phyloP scores from a whole-genome alignment of 1,284 basidiomycete genomes.

The Clitocybe nebularis region DNA sequence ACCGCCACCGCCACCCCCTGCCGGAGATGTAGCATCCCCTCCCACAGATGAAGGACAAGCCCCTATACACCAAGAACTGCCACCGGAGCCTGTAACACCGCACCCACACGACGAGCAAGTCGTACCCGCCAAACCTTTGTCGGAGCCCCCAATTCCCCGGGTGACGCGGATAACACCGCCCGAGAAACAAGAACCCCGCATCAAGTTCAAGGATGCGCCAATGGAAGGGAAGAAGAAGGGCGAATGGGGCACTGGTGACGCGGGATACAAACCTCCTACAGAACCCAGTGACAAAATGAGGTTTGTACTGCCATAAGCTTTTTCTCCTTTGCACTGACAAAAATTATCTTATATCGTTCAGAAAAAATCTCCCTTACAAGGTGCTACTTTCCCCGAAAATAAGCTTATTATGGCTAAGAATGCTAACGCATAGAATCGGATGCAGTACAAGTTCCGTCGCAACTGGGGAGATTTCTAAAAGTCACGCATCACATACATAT shows the following conservation, averaged over 20 bases:
- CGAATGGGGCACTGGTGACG: slow-evolving; percentile 70
- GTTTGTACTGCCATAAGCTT: slow-evolving; percentile 32
- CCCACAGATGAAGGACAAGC: slow-evolving; percentile 9
- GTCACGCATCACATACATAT: not conserved
- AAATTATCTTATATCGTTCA: slow-evolving; percentile 19
- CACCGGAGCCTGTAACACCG: slow-evolving; percentile 20
- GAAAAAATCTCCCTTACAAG: slow-evolving; percentile 84
- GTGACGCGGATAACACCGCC: slow-evolving; percentile 53
- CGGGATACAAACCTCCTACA: slow-evolving; percentile 73
- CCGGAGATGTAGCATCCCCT: slow-evolving; percentile 21
- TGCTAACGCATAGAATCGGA: slow-evolving; percentile 45
- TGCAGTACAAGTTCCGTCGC: slow-evolving; percentile 85
- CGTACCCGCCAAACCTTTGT: slow-evolving; percentile 10
- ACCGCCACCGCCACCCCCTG: slow-evolving; percentile 6
- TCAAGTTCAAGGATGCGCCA: slow-evolving; percentile 54
- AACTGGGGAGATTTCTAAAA: slow-evolving; percentile 79
- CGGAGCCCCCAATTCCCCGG: slow-evolving; percentile 37
- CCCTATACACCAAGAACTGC: slow-evolving; percentile 14
- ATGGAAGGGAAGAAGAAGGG: slow-evolving; percentile 47
- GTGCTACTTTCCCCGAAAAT: slow-evolving; percentile 36
- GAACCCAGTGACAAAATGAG: slow-evolving; percentile 68
- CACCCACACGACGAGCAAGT: slow-evolving; percentile 34
- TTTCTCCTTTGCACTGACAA: slow-evolving; percentile 6
- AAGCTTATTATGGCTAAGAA: slow-evolving; percentile 26
- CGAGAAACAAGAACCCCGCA: slow-evolving; percentile 62